These are phyloP conservation scores for Limtongozyma cylindracea DNA, from an alignment of 805 yeast species.

Conservation along the genomic window DNA sequence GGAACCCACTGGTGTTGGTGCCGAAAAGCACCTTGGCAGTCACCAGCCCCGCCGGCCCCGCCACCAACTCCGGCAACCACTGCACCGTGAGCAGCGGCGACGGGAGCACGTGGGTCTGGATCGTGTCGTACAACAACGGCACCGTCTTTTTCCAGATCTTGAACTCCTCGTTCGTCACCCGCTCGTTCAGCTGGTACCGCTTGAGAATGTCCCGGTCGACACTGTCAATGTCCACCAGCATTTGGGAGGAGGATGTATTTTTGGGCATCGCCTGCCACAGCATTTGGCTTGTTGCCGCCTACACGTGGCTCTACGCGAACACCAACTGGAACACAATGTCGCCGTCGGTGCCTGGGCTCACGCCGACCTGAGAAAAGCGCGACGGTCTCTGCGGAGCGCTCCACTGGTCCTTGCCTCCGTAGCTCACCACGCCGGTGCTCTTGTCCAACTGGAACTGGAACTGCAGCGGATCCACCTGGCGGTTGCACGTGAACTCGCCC, in stretches of 20 bases:
- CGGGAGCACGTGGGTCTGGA: constrained; percentile 39
- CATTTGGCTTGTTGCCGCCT: too few species aligned
- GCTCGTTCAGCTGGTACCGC: too few species aligned
- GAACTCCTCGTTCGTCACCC: constrained; percentile 49
- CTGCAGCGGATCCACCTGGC: constrained; percentile 1
- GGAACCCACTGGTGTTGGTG: constrained; percentile 14
- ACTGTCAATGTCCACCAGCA: too few species aligned
- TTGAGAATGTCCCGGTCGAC: too few species aligned
- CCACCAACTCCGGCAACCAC: constrained; percentile 27
- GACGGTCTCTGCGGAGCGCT: too few species aligned
- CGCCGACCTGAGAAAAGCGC: too few species aligned
- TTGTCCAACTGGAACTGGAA: constrained; percentile 28
- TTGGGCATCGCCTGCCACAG: too few species aligned
- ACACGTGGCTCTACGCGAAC: too few species aligned
- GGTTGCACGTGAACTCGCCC: constrained; percentile 3
- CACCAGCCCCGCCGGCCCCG: constrained; percentile 6
- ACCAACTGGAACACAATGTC: too few species aligned
- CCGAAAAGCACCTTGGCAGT: constrained; percentile 19
- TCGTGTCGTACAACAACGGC: constrained; percentile 50
- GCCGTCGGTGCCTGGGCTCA: too few species aligned
- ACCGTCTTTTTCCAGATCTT: constrained; percentile 66
- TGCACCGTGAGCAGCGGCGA: constrained; percentile 53
- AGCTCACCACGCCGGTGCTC: constrained; percentile 18
- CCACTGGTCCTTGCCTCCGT: constrained; percentile 41
- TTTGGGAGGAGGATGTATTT: too few species aligned